These are phyloP conservation scores for Teratosphaeria epicoccoides DNA, from an alignment of 2,329 filamentous ascomycete genomes.

Conservation along the genomic window DNA sequence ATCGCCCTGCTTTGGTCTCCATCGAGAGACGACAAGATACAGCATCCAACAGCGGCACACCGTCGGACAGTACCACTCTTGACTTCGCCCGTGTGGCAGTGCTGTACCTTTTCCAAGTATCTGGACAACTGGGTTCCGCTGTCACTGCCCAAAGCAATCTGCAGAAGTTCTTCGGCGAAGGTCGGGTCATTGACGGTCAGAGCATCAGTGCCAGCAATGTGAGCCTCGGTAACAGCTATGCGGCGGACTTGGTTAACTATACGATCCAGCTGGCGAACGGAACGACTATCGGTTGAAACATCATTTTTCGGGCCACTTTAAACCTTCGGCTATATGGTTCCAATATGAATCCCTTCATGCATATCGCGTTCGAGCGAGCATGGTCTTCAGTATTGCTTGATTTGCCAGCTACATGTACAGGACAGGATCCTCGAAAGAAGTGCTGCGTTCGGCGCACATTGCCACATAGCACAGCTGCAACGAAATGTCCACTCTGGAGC, in stretches of 20 bases:
- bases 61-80: conserved; percentile 17
- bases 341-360: neutral
- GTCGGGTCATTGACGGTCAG: conserved; percentile 9
- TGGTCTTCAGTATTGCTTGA: too few species aligned
- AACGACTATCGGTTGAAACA: conserved; percentile 13
- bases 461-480: too few species aligned
- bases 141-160: conserved; percentile 35
- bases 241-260: conserved; percentile 12
- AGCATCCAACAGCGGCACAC: conserved; percentile 6
- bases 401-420: too few species aligned
- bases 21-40: conserved; percentile 7
- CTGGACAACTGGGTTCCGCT: conserved; percentile 29
- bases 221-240: conserved; percentile 20
- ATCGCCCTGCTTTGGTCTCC: neutral
- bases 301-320: neutral
- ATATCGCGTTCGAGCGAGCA: neutral
- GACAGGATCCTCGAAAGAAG: too few species aligned
- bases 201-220: conserved; percentile 14
- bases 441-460: too few species aligned
- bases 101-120: conserved; percentile 35
- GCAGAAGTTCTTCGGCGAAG: conserved; percentile 24
- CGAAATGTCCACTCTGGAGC: too few species aligned
- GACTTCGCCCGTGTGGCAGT: conserved; percentile 39
- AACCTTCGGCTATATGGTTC: neutral
- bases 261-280: conserved; percentile 15